Evolutionary conservation across 176 grass and related monocot genomes (phyloP), one percentile per base, ranked within the genome.

Genomic region (Phoenix roebelenii): DNA sequence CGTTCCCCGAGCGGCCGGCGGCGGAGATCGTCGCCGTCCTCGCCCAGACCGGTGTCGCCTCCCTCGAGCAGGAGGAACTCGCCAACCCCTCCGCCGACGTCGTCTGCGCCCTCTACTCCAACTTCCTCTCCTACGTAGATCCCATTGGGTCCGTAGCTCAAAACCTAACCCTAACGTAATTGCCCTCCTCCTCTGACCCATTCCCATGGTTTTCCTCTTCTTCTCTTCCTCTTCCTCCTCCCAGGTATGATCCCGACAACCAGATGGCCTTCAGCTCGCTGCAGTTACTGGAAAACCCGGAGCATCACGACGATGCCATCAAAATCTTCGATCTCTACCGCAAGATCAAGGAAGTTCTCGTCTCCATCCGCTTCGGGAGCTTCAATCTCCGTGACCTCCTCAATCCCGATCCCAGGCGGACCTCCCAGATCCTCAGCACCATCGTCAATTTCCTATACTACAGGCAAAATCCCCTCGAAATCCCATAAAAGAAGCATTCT

Each of bases 371-470:
- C 10, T 95, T 84, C 61, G 18, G 20, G 3, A 74, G 23, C 5
- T 73, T 87, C 74, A 77, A 60, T 9, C 59, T 95, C 39, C 66
- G 74, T 5, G 83, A 95, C 59, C 56, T 95, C 15, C 4, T 90
- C 54, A 68, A 65, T 44, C 86, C 90, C 16, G 54, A 68, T 6
- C 64, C 71, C n/a, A 79, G 52, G 49, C 79, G 77, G 14, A 74
- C 74, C 23, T 3, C 30, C 16, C 25, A 52, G 16, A 60, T 89
- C 66, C 85, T 95, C 67, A 95, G 90, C 66, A 71, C 82, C 24
- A 0, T 90, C 29, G 64, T 90, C 68, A 95, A 95, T 65, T 95
- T 58, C 78, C 76, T 95, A 57, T 76, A 74, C 67, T 90, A 82
- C 51, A 68, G 80, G 74, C 69, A 28, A 32, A 5, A 30, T n/a